Conservation (phyloP, 257 asterid genomes). For the Dorcoceras hygrometricum region DNA sequence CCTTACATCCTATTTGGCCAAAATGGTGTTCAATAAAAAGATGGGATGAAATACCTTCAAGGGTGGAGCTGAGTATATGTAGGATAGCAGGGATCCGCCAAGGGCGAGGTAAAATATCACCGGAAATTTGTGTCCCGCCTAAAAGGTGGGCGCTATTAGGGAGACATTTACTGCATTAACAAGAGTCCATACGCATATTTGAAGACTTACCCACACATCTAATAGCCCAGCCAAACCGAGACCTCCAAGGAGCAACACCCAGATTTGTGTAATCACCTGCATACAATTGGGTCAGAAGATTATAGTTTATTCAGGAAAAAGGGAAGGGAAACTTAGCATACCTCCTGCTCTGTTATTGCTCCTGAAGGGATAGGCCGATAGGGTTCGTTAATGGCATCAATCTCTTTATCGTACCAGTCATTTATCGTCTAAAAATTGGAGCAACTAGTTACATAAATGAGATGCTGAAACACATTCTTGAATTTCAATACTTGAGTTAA, state of each 20-base stretch:
- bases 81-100: constrained; percentile 94
- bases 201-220: constrained; percentile 87
- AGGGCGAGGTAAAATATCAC: constrained; percentile 84
- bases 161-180: not conserved
- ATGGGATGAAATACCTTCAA: constrained; percentile 56
- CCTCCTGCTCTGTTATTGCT: constrained; percentile 79
- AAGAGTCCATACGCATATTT: constrained; percentile 16
- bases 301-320: not conserved
- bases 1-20: not conserved
- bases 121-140: constrained; percentile 94
- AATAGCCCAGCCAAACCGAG: constrained; percentile 78
- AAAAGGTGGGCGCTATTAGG: constrained; percentile 28
- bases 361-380: constrained; percentile 98
- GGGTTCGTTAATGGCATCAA: constrained; percentile 94
- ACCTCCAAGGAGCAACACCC: constrained; percentile 94
- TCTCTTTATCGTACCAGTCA: constrained; percentile 97
- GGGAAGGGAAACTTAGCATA: constrained; percentile 22
- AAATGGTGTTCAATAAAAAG: constrained; percentile 15
- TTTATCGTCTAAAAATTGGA: constrained; percentile 61
- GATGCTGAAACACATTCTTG: constrained; percentile 20
- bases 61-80: constrained; percentile 98
- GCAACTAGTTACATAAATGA: constrained; percentile 12
- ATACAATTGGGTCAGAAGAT: not conserved
- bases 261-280: constrained; percentile 91
- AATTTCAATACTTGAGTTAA: constrained; percentile 21